phyloP scores from a whole-genome alignment of 306 rosid genomes.

The Spatholobus suberectus region DNA sequence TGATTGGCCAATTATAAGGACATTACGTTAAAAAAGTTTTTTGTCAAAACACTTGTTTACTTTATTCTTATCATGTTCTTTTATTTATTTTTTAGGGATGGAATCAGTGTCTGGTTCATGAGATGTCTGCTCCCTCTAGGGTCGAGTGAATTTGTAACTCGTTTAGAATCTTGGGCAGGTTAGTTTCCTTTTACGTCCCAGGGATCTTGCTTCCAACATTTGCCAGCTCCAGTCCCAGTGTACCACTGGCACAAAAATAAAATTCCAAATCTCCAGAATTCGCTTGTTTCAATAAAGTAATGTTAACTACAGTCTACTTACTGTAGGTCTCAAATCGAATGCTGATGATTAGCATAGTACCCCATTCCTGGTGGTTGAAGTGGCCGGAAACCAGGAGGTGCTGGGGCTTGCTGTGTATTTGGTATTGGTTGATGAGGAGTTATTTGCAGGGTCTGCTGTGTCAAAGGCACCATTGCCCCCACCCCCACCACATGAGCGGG shows the following conservation, averaged over 20 bases:
- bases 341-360: constrained; percentile 68
- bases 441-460: constrained; percentile 58
- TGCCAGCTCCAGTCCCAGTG: constrained; percentile 16
- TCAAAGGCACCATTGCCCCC: constrained; percentile 62
- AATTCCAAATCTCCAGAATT: constrained; percentile 39
- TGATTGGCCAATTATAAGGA: background rate
- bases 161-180: background rate
- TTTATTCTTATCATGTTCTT: background rate
- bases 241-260: constrained; percentile 30
- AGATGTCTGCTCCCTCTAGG: background rate
- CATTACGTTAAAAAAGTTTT: background rate
- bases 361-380: constrained; percentile 85
- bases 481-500: constrained; percentile 57
- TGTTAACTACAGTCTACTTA: constrained; percentile 31
- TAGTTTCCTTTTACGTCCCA: background rate
- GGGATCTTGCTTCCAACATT: constrained; percentile 25
- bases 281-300: constrained; percentile 32
- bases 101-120: background rate
- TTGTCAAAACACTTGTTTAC: background rate
- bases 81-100: background rate
- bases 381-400: constrained; percentile 81
- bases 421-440: constrained; percentile 61
- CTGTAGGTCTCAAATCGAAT: constrained; percentile 54
- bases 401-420: constrained; percentile 56
- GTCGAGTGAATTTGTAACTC: background rate